Percentiles rank a stretch among this genome's conserved stretches.
phyloP scores from a whole-genome alignment of 306 rosid genomes.

The Potentilla sterilis region DNA sequence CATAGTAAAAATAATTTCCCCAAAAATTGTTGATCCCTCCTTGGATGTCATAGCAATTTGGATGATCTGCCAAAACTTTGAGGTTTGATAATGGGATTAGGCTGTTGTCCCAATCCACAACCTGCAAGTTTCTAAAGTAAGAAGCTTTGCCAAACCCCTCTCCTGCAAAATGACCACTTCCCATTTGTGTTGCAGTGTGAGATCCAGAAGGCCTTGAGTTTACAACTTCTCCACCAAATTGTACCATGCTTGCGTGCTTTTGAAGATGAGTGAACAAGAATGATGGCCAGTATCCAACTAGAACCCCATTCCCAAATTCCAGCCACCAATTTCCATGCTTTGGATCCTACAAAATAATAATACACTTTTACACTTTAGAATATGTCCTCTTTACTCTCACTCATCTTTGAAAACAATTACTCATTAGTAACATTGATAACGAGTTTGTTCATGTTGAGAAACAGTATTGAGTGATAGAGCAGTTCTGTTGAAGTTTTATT shows the following conservation, averaged over 20 bases:
- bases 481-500: neutral
- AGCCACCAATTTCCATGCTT: slow-evolving; percentile 99
- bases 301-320: slow-evolving; percentile 67
- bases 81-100: slow-evolving; percentile 70
- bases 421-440: neutral
- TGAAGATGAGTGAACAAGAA: slow-evolving; percentile 74
- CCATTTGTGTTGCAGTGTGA: slow-evolving; percentile 92
- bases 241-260: slow-evolving; percentile 85
- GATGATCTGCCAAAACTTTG: slow-evolving; percentile 84
- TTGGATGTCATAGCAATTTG: slow-evolving; percentile 89
- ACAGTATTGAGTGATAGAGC: neutral
- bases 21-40: slow-evolving; percentile 84
- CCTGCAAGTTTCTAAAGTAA: slow-evolving; percentile 74
- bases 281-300: slow-evolving; percentile 95
- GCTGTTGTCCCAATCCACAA: slow-evolving; percentile 91
- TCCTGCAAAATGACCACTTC: slow-evolving; percentile 83
- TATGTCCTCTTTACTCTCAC: slow-evolving; percentile 15
- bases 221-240: slow-evolving; percentile 90
- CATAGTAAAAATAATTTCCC: slow-evolving; percentile 95
- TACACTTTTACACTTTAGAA: neutral
- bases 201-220: slow-evolving; percentile 57
- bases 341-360: slow-evolving; percentile 55
- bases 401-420: neutral
- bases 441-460: neutral
- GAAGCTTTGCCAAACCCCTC: slow-evolving; percentile 93